Evolutionary conservation across 169 alveolate species (phyloP).

Genomic region (Toxoplasma gondii): DNA sequence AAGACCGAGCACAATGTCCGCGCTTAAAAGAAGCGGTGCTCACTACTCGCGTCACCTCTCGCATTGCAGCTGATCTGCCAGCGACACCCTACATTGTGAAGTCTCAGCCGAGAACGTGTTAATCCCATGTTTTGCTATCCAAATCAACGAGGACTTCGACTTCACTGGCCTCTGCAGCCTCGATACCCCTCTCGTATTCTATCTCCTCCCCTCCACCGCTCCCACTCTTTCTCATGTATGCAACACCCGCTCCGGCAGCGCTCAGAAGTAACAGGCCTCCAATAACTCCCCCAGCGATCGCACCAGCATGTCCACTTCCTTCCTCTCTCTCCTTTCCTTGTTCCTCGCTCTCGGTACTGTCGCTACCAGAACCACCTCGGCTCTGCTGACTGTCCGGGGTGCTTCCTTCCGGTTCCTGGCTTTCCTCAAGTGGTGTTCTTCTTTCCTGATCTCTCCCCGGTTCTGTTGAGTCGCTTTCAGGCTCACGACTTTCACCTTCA

Average conservation of each 20-base stretch:
- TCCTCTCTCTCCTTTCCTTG: not conserved
- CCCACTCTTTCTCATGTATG: not conserved
- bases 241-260: constrained; percentile 13
- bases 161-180: not conserved
- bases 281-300: constrained; percentile 21
- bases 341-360: not conserved
- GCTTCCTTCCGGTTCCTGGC: not conserved
- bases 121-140: not conserved
- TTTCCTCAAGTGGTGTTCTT: not conserved
- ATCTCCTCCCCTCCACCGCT: not conserved
- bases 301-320: not conserved
- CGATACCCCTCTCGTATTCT: not conserved
- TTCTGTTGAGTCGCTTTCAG: not conserved
- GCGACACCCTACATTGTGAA: no score
- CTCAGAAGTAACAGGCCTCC: not conserved
- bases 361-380: not conserved
- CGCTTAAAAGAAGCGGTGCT: no score
- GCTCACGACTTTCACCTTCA: not conserved
- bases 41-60: no score
- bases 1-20: no score
- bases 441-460: not conserved
- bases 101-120: not conserved
- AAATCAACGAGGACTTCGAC: constrained; percentile 15
- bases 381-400: not conserved
- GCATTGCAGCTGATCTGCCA: not conserved